Evolutionary conservation across 768 basidiomycete genomes (phyloP).

Genomic region (Rickenella mellea): DNA sequence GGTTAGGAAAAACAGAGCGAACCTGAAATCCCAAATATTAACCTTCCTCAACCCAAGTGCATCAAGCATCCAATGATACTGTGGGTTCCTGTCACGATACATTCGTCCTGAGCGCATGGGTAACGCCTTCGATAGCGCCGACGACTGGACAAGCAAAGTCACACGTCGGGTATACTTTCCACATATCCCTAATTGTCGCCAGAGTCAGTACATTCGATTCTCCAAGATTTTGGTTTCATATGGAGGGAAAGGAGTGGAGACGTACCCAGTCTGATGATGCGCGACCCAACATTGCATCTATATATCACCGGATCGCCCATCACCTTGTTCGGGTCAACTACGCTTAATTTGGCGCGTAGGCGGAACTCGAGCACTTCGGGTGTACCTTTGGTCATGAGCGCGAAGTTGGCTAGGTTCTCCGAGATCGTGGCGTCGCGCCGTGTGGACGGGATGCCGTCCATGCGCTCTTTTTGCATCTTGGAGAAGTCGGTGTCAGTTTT

Average conservation of each 20-base stretch:
- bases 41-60: constrained; percentile 72
- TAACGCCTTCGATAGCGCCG: constrained; percentile 92
- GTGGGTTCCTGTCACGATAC: constrained; percentile 94
- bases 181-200: constrained; percentile 51
- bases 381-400: constrained; percentile 77
- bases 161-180: constrained; percentile 98
- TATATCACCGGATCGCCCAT: constrained; percentile 97
- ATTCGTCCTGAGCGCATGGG: constrained; percentile 93
- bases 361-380: constrained; percentile 86
- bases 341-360: constrained; percentile 91
- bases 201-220: too few species aligned
- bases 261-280: constrained; percentile 92
- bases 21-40: constrained; percentile 96
- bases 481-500: constrained; percentile 4
- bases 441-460: constrained; percentile 79
- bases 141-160: constrained; percentile 98
- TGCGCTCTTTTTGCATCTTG: constrained; percentile 94
- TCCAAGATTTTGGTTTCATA: too few species aligned
- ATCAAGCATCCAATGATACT: constrained; percentile 95
- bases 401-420: constrained; percentile 79
- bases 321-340: constrained; percentile 91
- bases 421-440: constrained; percentile 76
- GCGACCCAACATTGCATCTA: constrained; percentile 70
- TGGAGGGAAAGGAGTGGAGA: neutral
- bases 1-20: neutral